Percentiles rank a stretch among this genome's conserved stretches.
phyloP scores from a whole-genome alignment of 2,329 filamentous ascomycete genomes.

The Botrytis hyacinthi region DNA sequence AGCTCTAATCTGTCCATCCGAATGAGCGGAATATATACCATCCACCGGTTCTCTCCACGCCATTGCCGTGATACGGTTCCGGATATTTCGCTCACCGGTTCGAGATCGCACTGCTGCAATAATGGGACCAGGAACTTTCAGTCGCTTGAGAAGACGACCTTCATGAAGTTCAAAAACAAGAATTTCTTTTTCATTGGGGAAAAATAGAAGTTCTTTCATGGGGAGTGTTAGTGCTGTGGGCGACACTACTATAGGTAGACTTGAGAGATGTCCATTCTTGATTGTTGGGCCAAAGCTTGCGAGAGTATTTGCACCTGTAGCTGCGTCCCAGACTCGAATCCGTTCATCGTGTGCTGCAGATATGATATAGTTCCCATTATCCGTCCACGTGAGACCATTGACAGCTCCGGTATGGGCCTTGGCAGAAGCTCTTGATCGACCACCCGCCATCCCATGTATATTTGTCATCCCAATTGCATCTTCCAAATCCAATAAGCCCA shows the following conservation, averaged over 20 bases:
- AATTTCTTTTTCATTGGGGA: slow-evolving; percentile 79
- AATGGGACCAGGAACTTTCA: slow-evolving; percentile 62
- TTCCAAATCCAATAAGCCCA: slow-evolving; percentile 80
- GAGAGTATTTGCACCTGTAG: slow-evolving; percentile 79
- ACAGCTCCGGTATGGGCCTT: slow-evolving; percentile 78
- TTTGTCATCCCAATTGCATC: slow-evolving; percentile 69
- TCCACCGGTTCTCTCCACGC: slow-evolving; percentile 69
- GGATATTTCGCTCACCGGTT: slow-evolving; percentile 56
- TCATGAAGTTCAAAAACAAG: slow-evolving; percentile 77
- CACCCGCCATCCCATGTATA: slow-evolving; percentile 37
- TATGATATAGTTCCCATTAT: slow-evolving; percentile 72
- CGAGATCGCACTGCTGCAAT: slow-evolving; percentile 47
- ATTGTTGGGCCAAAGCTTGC: slow-evolving; percentile 83
- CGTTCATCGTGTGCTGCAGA: slow-evolving; percentile 80
- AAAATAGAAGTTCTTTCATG: slow-evolving; percentile 68
- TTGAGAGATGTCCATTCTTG: slow-evolving; percentile 67
- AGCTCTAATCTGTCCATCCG: slow-evolving; percentile 77
- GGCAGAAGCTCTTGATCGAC: slow-evolving; percentile 49
- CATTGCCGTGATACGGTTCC: slow-evolving; percentile 69
- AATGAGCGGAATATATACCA: slow-evolving; percentile 75
- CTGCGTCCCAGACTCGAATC: slow-evolving; percentile 83
- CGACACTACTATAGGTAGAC: slow-evolving; percentile 59
- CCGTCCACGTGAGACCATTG: slow-evolving; percentile 82
- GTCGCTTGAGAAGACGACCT: slow-evolving; percentile 67
- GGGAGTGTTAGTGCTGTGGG: slow-evolving; percentile 57